These are phyloP conservation scores for Eucalyptus rudis DNA, from an alignment of 345 rosid genomes.

Conservation along the genomic window DNA sequence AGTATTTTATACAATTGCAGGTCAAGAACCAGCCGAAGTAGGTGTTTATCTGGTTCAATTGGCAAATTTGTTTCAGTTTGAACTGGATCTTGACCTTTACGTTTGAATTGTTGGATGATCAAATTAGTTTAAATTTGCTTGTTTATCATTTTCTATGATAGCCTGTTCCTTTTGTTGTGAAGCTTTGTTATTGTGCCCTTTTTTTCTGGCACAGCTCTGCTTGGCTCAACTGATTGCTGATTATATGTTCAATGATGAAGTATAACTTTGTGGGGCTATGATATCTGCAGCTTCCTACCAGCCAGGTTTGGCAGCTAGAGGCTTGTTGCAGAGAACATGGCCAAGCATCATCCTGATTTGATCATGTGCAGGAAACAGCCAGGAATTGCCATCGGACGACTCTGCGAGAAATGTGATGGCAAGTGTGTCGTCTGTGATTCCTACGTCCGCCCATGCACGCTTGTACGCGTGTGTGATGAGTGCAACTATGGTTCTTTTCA, in stretches of 20 bases:
- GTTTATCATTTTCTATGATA: neutral
- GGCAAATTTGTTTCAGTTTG: neutral
- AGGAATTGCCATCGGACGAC: constrained; percentile 28
- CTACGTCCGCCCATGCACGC: constrained; percentile 26
- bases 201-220: neutral
- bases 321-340: constrained; percentile 3
- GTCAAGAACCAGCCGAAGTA: neutral
- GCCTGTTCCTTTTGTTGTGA: neutral
- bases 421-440: constrained; percentile 25
- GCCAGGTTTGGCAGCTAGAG: neutral
- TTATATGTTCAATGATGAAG: neutral
- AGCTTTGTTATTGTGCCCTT: neutral
- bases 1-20: neutral
- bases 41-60: neutral
- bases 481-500: constrained; percentile 32
- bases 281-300: neutral
- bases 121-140: neutral
- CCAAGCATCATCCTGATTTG: constrained; percentile 35
- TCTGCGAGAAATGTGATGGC: constrained; percentile 27
- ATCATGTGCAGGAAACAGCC: constrained; percentile 32
- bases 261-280: neutral
- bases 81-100: neutral
- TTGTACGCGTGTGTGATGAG: constrained; percentile 25
- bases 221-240: neutral
- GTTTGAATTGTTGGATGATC: neutral